Base-by-base conservation (phyloP, 1,284 basidiomycete genomes). In the Thecaphora thlaspeos region DNA sequence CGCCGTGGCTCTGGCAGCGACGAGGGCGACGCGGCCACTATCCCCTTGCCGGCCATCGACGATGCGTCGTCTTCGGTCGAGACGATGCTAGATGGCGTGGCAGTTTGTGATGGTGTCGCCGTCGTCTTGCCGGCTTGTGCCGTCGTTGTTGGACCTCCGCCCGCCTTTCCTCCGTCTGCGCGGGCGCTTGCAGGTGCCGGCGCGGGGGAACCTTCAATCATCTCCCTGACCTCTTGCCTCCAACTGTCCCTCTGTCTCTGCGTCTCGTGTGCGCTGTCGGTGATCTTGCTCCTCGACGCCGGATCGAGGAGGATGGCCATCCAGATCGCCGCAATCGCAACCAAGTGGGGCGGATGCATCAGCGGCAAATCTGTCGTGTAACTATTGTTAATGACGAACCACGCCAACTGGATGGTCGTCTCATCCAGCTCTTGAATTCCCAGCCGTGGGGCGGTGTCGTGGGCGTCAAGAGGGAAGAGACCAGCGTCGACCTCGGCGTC, bases 351-450 rank as follows among this genome's bases (percentile, higher is more conserved):
- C 0, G 94, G 91, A 72, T 97, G 88, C 32, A 95, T 80, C 11
- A 97, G 85, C 67, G 89, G 90, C 12, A 97, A 81, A 49, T 93
- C 88, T 1, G 90, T 91, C 46, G 91, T 87, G 76, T 92, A 97
- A 0, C 89, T 91, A 79, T 98, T 95, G 80, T 97, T 98, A 73
- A 97, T 87, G 63, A 96, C 85, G 77, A 93, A 91, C 90, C 82
- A 81, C 24, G 75, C 79, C 56, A 82, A 80, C 61, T 82, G 80
- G 48, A 82, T 61, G 2, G 80, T 79, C 12, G 77, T 75, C 53
- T 82, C 80, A 43, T 82, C 81, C 34, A 82, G 73, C 62, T 82
- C 80, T 60, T 75, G 76, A 49, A 81, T 66, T 4, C 21, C 38
- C 7, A 22, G 38, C 11, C 3, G 18, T 12, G 7, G 5, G 3